phyloP scores from a whole-genome alignment of 805 yeast genomes.

The Teunomyces funiuensis region DNA sequence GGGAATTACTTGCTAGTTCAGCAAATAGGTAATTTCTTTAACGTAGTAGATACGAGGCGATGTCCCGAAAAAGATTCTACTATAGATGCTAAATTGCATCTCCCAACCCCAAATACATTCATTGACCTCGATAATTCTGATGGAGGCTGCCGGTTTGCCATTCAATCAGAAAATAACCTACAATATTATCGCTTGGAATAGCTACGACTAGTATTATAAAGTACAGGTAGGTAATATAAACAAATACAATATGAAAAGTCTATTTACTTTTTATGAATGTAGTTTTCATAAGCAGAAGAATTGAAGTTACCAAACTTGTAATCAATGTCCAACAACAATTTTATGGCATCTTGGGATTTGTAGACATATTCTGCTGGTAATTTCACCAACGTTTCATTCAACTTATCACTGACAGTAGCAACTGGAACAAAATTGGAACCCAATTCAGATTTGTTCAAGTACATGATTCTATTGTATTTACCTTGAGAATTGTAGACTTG shows the following conservation, averaged over 20 bases:
- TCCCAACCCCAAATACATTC: background rate
- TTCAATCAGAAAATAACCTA: background rate
- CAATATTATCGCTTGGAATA: background rate
- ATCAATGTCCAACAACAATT: conserved; percentile 61
- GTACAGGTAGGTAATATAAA: background rate
- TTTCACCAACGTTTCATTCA: conserved; percentile 40
- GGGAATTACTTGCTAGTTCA: background rate
- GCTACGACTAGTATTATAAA: background rate
- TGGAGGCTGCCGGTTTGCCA: background rate
- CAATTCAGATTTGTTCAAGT: conserved; percentile 29
- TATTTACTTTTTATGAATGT: conserved; percentile 20
- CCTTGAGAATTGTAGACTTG: conserved; percentile 43
- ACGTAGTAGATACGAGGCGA: background rate
- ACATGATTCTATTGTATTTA: conserved; percentile 33
- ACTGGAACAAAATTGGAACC: background rate
- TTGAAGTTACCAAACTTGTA: conserved; percentile 60
- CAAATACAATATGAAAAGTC: background rate
- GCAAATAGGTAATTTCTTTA: background rate
- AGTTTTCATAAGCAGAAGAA: conserved; percentile 45
- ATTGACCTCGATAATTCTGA: background rate
- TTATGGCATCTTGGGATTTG: conserved; percentile 60
- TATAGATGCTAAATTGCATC: background rate
- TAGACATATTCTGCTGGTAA: conserved; percentile 48
- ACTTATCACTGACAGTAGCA: conserved; percentile 14
- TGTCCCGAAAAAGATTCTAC: background rate